Evolutionary conservation across 768 basidiomycete genomes (phyloP).

Genomic region (Naganishia onofrii): DNA sequence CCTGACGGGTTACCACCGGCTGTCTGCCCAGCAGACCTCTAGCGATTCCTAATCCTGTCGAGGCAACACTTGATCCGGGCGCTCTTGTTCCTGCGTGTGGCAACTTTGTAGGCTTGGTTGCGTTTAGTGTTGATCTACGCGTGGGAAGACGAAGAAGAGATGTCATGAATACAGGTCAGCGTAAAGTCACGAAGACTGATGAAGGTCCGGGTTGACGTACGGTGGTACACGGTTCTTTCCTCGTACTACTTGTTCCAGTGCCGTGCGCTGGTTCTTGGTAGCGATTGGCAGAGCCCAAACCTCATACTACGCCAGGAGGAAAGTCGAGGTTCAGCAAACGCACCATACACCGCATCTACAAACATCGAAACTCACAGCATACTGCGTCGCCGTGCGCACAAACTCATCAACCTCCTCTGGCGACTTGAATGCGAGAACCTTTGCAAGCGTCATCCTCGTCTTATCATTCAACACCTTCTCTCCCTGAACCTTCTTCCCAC

Average conservation of each 20-base stretch:
- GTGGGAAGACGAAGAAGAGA: too few species aligned
- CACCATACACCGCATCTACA: not conserved
- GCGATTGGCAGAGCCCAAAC: constrained; percentile 19
- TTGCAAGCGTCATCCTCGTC: constrained; percentile 39
- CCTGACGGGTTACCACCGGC: not conserved
- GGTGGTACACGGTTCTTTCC: not conserved
- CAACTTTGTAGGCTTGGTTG: constrained; percentile 17
- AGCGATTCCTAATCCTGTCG: constrained; percentile 19
- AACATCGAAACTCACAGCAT: constrained; percentile 40
- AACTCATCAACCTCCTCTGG: constrained; percentile 39
- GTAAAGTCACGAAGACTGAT: too few species aligned
- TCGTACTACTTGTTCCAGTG: not conserved
- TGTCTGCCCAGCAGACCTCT: constrained; percentile 19
- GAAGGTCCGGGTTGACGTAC: not conserved
- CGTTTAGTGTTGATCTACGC: constrained; percentile 1
- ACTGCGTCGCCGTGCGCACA: constrained; percentile 40
- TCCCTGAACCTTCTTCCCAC: constrained; percentile 16
- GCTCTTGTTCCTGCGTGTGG: constrained; percentile 19
- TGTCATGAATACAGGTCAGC: too few species aligned
- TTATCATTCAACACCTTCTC: constrained; percentile 35
- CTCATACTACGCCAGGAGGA: constrained; percentile 5
- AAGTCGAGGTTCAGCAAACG: not conserved
- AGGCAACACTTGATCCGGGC: constrained; percentile 18
- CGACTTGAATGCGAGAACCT: constrained; percentile 42
- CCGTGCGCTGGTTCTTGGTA: not conserved